phyloP scores from a whole-genome alignment of 345 rosid genomes.

The Syzygium jambos region DNA sequence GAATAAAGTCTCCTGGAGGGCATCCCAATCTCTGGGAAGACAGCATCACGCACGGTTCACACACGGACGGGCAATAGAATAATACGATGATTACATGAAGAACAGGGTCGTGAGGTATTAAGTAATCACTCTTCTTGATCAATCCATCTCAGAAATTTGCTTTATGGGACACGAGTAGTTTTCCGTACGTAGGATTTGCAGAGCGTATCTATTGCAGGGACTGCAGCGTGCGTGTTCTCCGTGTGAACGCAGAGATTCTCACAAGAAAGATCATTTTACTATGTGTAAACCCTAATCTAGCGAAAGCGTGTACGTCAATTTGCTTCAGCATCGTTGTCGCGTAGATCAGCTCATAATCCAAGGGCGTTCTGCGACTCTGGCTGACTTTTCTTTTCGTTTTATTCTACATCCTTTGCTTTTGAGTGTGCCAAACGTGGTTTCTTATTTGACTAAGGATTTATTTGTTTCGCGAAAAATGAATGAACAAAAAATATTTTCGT shows the following conservation, averaged over 20 bases:
- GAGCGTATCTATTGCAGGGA: background rate
- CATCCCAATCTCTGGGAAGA: background rate
- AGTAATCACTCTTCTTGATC: background rate
- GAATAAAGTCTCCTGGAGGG: background rate
- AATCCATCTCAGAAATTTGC: background rate
- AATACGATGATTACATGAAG: background rate
- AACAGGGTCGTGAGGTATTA: background rate
- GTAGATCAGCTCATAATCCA: background rate
- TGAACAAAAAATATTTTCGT: too few relatives aligned
- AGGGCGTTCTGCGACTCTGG: background rate
- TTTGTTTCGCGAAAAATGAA: too few relatives aligned
- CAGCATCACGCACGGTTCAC: background rate
- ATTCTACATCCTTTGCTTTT: background rate
- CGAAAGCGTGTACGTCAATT: background rate
- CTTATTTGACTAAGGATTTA: background rate
- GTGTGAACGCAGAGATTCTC: background rate
- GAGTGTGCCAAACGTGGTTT: background rate
- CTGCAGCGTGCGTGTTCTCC: background rate
- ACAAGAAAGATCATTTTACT: background rate
- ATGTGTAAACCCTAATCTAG: background rate
- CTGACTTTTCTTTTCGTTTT: background rate
- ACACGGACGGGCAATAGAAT: background rate
- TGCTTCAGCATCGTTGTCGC: background rate
- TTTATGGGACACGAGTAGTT: background rate
- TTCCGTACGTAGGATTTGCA: background rate